These are phyloP conservation scores for Platanthera guangdongensis DNA, from an alignment of 106 monocot species.

Conservation along the genomic window DNA sequence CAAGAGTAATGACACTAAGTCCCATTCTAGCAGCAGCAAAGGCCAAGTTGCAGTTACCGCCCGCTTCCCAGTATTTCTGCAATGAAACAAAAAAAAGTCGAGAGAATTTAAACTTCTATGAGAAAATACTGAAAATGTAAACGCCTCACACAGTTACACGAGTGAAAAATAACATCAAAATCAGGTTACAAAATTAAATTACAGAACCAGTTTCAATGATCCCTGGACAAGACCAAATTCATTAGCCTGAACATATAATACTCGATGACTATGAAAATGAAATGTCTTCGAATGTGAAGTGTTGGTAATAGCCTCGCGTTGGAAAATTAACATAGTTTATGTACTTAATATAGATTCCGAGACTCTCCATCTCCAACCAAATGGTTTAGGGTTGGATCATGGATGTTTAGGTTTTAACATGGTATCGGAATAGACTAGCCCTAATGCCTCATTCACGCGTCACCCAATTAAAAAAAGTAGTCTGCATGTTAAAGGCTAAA, in stretches of 20 bases:
- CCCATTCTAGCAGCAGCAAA: slow-evolving; percentile 90
- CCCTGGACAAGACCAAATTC: not conserved
- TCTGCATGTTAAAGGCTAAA: too few relatives aligned
- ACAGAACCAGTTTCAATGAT: too few relatives aligned
- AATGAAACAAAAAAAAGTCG: slow-evolving; percentile 1
- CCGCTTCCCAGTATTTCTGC: slow-evolving; percentile 93
- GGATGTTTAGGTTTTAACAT: too few relatives aligned
- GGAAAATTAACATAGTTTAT: too few relatives aligned
- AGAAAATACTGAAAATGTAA: not conserved
- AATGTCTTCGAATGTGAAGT: not conserved
- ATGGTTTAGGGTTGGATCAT: too few relatives aligned
- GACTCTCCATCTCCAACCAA: too few relatives aligned
- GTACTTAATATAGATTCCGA: too few relatives aligned
- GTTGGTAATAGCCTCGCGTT: not conserved
- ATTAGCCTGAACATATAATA: not conserved
- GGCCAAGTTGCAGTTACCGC: slow-evolving; percentile 83
- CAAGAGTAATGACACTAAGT: slow-evolving; percentile 56
- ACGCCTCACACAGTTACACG: not conserved
- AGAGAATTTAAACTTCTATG: not conserved
- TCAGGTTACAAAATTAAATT: not conserved
- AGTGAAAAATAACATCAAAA: not conserved
- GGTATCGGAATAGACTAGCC: too few relatives aligned
- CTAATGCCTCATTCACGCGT: too few relatives aligned
- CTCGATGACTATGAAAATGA: not conserved
- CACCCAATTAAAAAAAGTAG: too few relatives aligned